Evolutionary conservation across 1,284 basidiomycete species (phyloP).

Genomic region (Cryptococcus sp.): DNA sequence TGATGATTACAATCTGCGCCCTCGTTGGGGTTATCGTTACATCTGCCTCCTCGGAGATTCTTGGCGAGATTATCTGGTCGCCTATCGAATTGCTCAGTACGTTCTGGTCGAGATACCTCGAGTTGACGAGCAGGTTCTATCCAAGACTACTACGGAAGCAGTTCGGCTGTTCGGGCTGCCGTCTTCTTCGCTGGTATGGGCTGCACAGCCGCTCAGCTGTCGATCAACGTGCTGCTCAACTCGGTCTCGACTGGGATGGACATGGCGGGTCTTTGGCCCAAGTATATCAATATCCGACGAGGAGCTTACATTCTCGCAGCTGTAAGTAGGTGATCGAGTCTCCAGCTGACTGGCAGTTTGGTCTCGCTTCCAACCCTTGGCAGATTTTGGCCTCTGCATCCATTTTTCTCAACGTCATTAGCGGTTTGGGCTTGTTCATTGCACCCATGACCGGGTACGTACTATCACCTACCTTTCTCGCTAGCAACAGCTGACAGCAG

Average conservation of each 20-base stretch:
- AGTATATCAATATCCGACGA: slow-evolving; percentile 47
- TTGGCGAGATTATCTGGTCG: slow-evolving; percentile 24
- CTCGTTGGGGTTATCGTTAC: slow-evolving; percentile 31
- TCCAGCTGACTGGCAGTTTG: slow-evolving; percentile 11
- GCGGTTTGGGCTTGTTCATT: slow-evolving; percentile 39
- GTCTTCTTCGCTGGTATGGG: slow-evolving; percentile 28
- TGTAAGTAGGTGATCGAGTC: slow-evolving; percentile 10
- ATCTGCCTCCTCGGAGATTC: slow-evolving; percentile 15
- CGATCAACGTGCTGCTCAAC: slow-evolving; percentile 26
- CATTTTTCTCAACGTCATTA: slow-evolving; percentile 44
- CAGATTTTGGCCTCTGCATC: slow-evolving; percentile 34
- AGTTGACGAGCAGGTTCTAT: slow-evolving; percentile 9
- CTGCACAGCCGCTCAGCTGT: slow-evolving; percentile 16
- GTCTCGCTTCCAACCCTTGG: slow-evolving; percentile 45
- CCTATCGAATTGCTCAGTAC: slow-evolving; percentile 21
- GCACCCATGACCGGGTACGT: slow-evolving; percentile 33
- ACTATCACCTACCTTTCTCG: neutral
- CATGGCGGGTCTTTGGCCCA: slow-evolving; percentile 25
- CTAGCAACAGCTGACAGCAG: slow-evolving; percentile 4
- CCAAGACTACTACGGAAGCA: slow-evolving; percentile 25
- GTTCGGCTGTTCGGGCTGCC: slow-evolving; percentile 24
- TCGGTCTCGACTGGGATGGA: slow-evolving; percentile 31
- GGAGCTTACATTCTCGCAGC: slow-evolving; percentile 37
- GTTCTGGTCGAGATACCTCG: neutral
- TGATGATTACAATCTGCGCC: slow-evolving; percentile 25